Base-by-base conservation (phyloP, 352 stramenopile species). In the Globisporangium spinosum region DNA sequence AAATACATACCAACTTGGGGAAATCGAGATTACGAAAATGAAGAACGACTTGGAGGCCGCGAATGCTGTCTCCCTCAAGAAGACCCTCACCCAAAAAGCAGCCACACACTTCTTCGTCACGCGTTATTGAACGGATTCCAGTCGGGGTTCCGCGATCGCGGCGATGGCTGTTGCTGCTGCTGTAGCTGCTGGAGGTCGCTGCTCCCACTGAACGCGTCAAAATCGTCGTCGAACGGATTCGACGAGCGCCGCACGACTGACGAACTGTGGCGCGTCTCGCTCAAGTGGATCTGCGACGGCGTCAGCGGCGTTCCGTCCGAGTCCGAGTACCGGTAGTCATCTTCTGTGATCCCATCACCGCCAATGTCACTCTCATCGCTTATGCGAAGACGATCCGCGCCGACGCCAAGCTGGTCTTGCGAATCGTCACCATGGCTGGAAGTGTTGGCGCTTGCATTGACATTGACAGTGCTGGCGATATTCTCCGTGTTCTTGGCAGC, bases 401-500 rank as follows among this genome's bases (percentile, higher is more conserved):
- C 43, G 6, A 51, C 23, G 43, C 17, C 43, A 51, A 51, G 43
- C 8, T 59, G 27, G 13, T 59, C 54, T 12, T 59, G 43, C n/a
- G 2, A 23, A 3, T 20, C 43, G 6, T 51, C 20, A 20, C 43
- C 43, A 23, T 23, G 15, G 43, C 43, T 51, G 6, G 43, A 22
- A 20, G 17, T 22, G 22, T 51, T 51, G 8, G 17, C 17, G 15
- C 25, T 35, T 1, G 1, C 29, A 61, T 61, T 61, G 29, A 3
- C 51, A 34, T 9, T 65, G 40, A 2, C 15, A 4, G 15, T 23
- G 40, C 25, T 23, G 2, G 35, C 3, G 38, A 45, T 20, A 17
- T 20, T 40, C 32, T 25, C 45, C 23, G 58, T 53, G 29, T 65
- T 55, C 59, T 90, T 90, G 29, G 56, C 78, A 29, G 22, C 51